Percentiles rank a stretch among this genome's conserved stretches.
phyloP scores from a whole-genome alignment of 2,329 filamentous ascomycete species.

The Cryphonectria parasitica region DNA sequence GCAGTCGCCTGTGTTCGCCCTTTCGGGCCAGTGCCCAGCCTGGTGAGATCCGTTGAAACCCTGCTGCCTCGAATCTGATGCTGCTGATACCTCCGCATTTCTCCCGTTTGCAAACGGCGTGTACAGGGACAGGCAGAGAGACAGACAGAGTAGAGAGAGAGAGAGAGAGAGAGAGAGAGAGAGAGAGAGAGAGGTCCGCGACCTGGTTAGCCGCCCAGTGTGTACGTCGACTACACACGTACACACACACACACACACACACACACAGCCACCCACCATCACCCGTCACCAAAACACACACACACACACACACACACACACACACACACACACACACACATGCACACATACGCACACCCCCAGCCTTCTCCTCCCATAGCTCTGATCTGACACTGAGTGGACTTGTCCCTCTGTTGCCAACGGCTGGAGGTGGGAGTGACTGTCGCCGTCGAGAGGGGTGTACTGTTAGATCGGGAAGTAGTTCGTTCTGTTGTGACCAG shows the following conservation, averaged over 20 bases:
- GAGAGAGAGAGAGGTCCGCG: not conserved
- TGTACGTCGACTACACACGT: conserved; percentile 5
- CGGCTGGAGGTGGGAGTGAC: conserved; percentile 14
- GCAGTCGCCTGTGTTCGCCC: conserved; percentile 45
- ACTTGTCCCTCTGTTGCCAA: conserved; percentile 21
- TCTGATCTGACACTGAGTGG: not conserved
- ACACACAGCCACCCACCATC: not conserved
- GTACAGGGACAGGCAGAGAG: no score
- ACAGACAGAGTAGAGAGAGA: no score
- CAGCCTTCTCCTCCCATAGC: not conserved
- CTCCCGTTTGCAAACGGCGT: conserved; percentile 11
- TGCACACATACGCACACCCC: not conserved
- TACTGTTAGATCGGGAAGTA: conserved; percentile 23
- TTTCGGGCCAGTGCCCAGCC: conserved; percentile 41
- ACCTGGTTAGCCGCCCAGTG: conserved; percentile 18
- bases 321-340: not conserved
- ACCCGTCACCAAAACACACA: not conserved
- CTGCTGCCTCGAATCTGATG: conserved; percentile 41
- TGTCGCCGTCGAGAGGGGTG: conserved; percentile 11
- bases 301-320: not conserved
- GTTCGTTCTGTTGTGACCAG: conserved; percentile 19
- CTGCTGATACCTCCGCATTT: conserved; percentile 17
- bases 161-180: not conserved
- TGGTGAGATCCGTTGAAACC: conserved; percentile 47
- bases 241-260: not conserved